phyloP scores from a whole-genome alignment of 352 stramenopile genomes.

The Pythium coloratum region DNA sequence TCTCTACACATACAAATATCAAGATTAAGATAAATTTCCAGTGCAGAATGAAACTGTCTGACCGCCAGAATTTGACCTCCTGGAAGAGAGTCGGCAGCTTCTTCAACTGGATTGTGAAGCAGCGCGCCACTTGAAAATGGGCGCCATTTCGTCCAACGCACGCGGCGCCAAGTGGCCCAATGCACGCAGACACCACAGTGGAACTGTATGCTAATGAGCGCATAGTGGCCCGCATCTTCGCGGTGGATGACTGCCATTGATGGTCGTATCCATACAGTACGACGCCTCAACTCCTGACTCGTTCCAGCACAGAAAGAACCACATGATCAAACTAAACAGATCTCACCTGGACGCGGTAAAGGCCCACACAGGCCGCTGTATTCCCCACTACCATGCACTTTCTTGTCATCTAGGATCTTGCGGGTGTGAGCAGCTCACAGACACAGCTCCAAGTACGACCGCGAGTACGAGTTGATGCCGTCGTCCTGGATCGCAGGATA shows the following conservation, averaged over 20 bases:
- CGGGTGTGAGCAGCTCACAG: constrained; percentile 36
- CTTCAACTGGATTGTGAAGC: constrained; percentile 14
- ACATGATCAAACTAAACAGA: neutral
- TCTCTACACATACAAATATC: neutral
- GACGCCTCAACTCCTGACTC: neutral
- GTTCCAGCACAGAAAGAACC: neutral
- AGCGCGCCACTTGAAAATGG: neutral
- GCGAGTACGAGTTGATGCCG: constrained; percentile 93
- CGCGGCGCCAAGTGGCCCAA: neutral
- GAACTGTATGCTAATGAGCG: neutral
- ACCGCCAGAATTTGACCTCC: neutral
- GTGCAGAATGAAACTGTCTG: neutral
- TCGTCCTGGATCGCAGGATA: constrained; percentile 97
- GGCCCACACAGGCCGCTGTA: neutral
- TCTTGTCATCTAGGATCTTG: neutral
- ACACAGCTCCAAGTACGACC: constrained; percentile 93
- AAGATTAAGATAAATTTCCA: neutral
- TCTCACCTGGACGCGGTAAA: constrained; percentile 1
- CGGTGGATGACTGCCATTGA: neutral
- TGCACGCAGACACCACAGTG: neutral
- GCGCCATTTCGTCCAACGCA: neutral
- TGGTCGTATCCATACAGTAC: neutral
- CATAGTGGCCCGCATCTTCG: neutral
- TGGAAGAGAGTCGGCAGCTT: constrained; percentile 3
- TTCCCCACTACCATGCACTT: neutral